Base-by-base conservation (phyloP, 1,284 basidiomycete genomes). In the Peniophora sp. region DNA sequence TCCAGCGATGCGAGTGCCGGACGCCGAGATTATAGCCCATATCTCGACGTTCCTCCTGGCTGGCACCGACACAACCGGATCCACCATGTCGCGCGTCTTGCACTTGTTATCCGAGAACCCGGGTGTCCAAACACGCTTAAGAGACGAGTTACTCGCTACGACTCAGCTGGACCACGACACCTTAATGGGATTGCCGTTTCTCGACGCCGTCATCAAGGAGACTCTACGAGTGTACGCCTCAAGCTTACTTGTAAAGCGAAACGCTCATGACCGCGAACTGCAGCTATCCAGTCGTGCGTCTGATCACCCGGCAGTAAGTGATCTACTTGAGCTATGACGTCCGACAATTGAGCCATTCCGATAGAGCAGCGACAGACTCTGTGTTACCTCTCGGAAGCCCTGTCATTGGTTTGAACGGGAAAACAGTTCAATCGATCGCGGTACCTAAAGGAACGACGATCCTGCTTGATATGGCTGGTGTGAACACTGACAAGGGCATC, bases 151-250 rank as follows among this genome's bases (percentile, higher is more conserved):
- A 14, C 24, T 49, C 20, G 44, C 20, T 10, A 41, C n/a, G 11
- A 44, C 34, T 8, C 42, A 51, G n/a, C 59, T 74, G 12, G 59
- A 55, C 20, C 70, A 70, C 54, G 71, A 75, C 32, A 62, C 60
- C 12, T 54, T 76, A 6, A 65, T 62, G 47, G 57, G 54, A 0
- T 60, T 75, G 3, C 71, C 71, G 1, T 69, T 64, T 58, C 62
- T 78, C 1, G 74, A 78, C 53, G 71, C 73, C 2, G 68, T 76
- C 1, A 60, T 72, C 8, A 72, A 71, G 47, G 75, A 78, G 55
- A 75, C 73, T 2, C 57, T 77, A 48, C 60, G 74, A 49, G 50
- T 76, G 15, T 69, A 72, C 15, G 37, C 27, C 5, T 32, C 12
- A 32, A 12, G 27, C 27, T 5, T 12, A 32, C 5, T 32, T 5